Base-by-base conservation (phyloP, 768 basidiomycete genomes). In the Nidula microcarpa region DNA sequence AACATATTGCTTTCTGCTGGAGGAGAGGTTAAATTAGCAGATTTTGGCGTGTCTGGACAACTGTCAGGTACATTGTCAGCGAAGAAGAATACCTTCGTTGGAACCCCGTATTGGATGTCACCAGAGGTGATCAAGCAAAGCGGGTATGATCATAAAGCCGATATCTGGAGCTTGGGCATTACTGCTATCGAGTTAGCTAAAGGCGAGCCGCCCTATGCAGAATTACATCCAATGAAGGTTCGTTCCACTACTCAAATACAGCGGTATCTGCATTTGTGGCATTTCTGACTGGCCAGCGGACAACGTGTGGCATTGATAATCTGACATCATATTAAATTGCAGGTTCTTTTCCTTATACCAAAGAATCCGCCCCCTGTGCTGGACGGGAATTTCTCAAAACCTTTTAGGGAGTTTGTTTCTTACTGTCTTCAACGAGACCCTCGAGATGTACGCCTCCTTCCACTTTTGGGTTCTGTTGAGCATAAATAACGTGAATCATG, bases 71-170 rank as follows among this genome's bases (percentile, higher is more conserved):
- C 91, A 1, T 74, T 95, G 43, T 91, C 89, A 9, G 91, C 91
- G 16, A 94, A 93, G 81, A 94, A 98, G 82, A 98, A 99, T 62
- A 99, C 96, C 0, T 98, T 95, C 66, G 96, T 96, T 33, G 93
- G 93, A 32, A 95, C 96, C 14, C 96, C 96, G 3, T 99, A 98
- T 66, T 99, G 97, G 97, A 99, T 99, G 97, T 94, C 93, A 6
- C 97, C 97, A 5, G 97, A 99, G 66, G 95, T 98, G 18, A 99
- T 99, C 76, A 98, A 98, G 68, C 97, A 99, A 72, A 96, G 94
- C 53, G 97, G 97, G 4, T 99, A 99, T 70, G 97, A 98, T 63
- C 90, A 95, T 68, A 98, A 98, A 66, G 97, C 97, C 13, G 97
- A 99, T 69, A 98, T 99, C 47, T 99, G 97, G 97, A 93, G 90